phyloP scores from a whole-genome alignment of 2,329 filamentous ascomycete species.

The Ceratocystis destructans region DNA sequence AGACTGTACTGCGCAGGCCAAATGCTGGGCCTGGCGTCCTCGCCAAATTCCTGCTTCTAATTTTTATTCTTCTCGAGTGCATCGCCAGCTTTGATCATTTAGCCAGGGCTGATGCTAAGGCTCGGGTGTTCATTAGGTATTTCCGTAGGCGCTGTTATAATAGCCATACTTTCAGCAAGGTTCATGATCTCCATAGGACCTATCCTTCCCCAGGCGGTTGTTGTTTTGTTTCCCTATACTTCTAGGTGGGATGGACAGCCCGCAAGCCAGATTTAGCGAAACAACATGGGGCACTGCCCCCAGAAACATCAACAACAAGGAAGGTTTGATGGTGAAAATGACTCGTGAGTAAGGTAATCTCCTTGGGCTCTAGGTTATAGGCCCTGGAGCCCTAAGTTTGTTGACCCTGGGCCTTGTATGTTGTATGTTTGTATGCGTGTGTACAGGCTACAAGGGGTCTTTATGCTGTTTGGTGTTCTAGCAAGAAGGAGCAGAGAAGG shows the following conservation, averaged over 20 bases:
- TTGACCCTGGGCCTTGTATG: too few relatives aligned
- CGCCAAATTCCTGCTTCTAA: background rate
- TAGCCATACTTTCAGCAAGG: background rate
- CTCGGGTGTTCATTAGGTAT: slow-evolving; percentile 1
- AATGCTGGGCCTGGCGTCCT: background rate
- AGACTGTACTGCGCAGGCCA: background rate
- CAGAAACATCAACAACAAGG: background rate
- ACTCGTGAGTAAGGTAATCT: background rate
- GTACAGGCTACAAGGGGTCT: background rate
- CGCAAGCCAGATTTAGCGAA: background rate
- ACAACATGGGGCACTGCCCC: background rate
- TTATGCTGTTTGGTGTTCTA: background rate
- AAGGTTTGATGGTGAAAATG: background rate
- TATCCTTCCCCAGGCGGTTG: background rate
- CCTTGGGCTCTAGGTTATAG: background rate
- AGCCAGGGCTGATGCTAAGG: background rate
- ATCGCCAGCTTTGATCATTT: background rate
- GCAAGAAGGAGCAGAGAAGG: background rate
- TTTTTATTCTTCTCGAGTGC: too few relatives aligned
- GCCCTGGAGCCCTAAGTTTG: too few relatives aligned
- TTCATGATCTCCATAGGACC: background rate
- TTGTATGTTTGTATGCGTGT: background rate
- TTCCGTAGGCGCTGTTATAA: background rate
- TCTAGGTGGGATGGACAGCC: background rate
- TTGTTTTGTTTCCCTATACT: slow-evolving; percentile 5